Evolutionary conservation across 2,329 filamentous ascomycete species (phyloP), one percentile per base, ranked within the genome.

Genomic region (Talaromyces sp.): DNA sequence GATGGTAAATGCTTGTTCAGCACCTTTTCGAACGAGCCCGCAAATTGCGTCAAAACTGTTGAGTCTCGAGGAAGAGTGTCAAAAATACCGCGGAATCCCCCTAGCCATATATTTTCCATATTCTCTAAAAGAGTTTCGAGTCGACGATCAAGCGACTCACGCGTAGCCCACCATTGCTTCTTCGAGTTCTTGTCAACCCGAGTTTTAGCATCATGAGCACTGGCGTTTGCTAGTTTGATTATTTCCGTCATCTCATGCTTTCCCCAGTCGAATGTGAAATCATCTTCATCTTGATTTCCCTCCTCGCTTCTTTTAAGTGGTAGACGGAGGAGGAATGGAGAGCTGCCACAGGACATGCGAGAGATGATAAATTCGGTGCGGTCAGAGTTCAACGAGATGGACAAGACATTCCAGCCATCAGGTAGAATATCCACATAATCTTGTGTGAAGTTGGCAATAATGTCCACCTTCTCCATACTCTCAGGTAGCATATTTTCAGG

Each of bases 71-170:
- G 77, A 62, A 90, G 86, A 62, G 91, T 90, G 1, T 92, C 93
- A 73, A 99, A 94, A n/a, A 99, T 89, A 17, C 94, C 93, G 65
- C 89, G 90, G 83, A 99, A 99, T 0, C 95, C 95, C 58, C 94
- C 93, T 5, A 99, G 86, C 95, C 95, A 99, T 25, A 95, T 89
- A 67, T 91, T 90, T 77, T 99, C 94, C 45, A 99, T 90, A 66
- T 92, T 96, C 62, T 88, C 83, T 1, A 99, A 83, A 10, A 99
- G 84, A 60, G 91, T 89, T 67, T 87, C 88, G 27, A 99, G 83
- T 10, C 92, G 88, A 37, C 81, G 80, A 73, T 99, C 95, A 17
- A 99, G 83, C 2, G 85, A 85, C 76, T 95, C 90, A 15, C 96
- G 87, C 73, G 93, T 90, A 4, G 86, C 86, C 93, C 95, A 99